A percentile compares a stretch with the other conserved stretches of the same genome.
Evolutionary conservation across 495 filamentous ascomycete genomes (phyloP).

Genomic region (Tetracladium marchalianum): DNA sequence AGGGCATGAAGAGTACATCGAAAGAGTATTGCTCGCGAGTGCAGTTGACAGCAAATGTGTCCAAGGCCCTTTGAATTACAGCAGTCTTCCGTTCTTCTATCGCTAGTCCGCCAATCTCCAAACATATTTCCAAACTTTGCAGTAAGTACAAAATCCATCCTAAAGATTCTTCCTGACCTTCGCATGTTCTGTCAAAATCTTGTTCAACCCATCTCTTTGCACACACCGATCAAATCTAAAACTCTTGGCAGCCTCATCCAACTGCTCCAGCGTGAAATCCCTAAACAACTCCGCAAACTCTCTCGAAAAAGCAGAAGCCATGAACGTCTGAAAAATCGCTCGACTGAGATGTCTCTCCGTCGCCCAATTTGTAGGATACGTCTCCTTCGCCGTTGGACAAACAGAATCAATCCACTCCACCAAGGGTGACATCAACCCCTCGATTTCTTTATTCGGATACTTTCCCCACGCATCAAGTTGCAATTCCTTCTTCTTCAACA

Average conservation of each 20-base stretch:
- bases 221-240: slow-evolving; percentile 47
- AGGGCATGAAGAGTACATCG: too few species aligned
- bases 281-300: slow-evolving; percentile 49
- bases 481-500: slow-evolving; percentile 43
- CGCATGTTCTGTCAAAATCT: slow-evolving; percentile 35
- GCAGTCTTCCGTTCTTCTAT: too few species aligned
- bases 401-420: slow-evolving; percentile 47
- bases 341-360: slow-evolving; percentile 47
- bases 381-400: slow-evolving; percentile 26
- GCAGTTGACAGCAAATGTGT: too few species aligned
- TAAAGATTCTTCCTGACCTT: background rate
- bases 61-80: too few species aligned
- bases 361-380: slow-evolving; percentile 46
- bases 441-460: slow-evolving; percentile 48
- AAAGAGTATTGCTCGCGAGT: too few species aligned
- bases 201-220: slow-evolving; percentile 42
- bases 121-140: background rate
- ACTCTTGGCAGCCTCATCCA: slow-evolving; percentile 44
- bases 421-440: slow-evolving; percentile 17
- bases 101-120: background rate
- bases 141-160: background rate
- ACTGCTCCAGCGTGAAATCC: slow-evolving; percentile 37
- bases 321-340: slow-evolving; percentile 38
- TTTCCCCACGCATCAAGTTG: slow-evolving; percentile 50
- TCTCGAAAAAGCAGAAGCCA: slow-evolving; percentile 39